Base-by-base conservation (phyloP, 139 green algal genomes). In the Yamagishiella unicocca region DNA sequence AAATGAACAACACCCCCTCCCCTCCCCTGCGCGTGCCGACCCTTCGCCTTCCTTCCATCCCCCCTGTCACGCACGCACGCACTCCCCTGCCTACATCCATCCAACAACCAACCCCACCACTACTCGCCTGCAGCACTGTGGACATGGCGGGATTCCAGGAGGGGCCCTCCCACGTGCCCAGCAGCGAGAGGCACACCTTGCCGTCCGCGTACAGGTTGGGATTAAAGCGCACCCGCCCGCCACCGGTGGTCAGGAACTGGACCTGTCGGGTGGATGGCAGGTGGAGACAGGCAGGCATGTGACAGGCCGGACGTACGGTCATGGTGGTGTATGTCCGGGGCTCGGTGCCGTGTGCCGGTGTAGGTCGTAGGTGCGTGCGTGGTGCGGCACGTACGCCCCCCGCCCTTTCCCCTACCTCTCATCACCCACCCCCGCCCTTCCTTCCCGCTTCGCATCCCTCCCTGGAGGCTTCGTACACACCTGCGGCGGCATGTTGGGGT, bases 141-240 rank as follows among this genome's bases (percentile, higher is more conserved):
- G 92, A 95, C 40, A 82, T 83, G 24, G 62, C 83, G 7, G 93
- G 88, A 61, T 93, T 37, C 93, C 93, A 96, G 71, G 83, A 91
- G 38, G 92, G 92, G 1, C 94, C 94, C 0, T 55, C 0, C 94
- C 94, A 96, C 35, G 94, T 96, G 79, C 93, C 93, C 83, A 96
- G 90, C 80, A 96, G 87, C 22, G 82, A 92, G 64, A 96, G 79
- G 87, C 94, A 96, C 88, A 96, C 88, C 92, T 96, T 96, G n/a
- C 94, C 94, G 75, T 92, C 90, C 53, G 91, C 79, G 83, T 96
- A 97, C 66, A 97, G 89, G 86, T 97, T 97, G 54, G 94, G 94
- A 86, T 97, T 97, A 84, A 95, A 95, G 10, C 93, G 87, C 50
- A 94, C 87, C 9, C 8, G 42, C n/a, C 91, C 92, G 62, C 90